Conservation (phyloP, 2,329 filamentous ascomycete species). For the Drechslerella stenobrocha region DNA sequence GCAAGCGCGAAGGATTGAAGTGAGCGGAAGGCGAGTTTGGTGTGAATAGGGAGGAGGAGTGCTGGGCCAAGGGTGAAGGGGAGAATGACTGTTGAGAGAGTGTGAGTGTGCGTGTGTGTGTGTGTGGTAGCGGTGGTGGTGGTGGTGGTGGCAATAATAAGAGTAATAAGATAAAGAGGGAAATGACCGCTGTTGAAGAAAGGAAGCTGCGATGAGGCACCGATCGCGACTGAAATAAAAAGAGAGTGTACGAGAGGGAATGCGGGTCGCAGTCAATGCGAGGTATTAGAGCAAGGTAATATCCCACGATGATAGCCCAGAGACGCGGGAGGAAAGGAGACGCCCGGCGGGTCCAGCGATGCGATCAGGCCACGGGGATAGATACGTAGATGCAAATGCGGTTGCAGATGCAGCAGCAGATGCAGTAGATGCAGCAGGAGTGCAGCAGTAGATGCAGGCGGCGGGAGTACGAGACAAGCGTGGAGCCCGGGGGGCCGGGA, state of each 20-base stretch:
- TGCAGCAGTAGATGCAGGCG: not conserved
- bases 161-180: not conserved
- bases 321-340: not conserved
- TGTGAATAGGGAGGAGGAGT: not conserved
- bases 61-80: no score
- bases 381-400: not conserved
- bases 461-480: no score
- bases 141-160: not conserved
- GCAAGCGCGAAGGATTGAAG: not conserved
- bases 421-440: slow-evolving; percentile 3
- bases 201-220: slow-evolving; percentile 7
- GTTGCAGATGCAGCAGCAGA: not conserved
- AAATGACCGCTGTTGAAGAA: slow-evolving; percentile 6
- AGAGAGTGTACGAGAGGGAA: not conserved
- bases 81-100: no score
- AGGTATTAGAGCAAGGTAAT: not conserved
- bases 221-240: not conserved
- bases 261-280: slow-evolving; percentile 6
- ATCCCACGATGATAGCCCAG: not conserved
- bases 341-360: not conserved
- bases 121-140: not conserved
- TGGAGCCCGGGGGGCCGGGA: not conserved
- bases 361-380: slow-evolving; percentile 1
- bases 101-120: no score
- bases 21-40: not conserved